These are phyloP conservation scores for Botrytis porri DNA, from an alignment of 2,329 filamentous ascomycete species.

Conservation along the genomic window DNA sequence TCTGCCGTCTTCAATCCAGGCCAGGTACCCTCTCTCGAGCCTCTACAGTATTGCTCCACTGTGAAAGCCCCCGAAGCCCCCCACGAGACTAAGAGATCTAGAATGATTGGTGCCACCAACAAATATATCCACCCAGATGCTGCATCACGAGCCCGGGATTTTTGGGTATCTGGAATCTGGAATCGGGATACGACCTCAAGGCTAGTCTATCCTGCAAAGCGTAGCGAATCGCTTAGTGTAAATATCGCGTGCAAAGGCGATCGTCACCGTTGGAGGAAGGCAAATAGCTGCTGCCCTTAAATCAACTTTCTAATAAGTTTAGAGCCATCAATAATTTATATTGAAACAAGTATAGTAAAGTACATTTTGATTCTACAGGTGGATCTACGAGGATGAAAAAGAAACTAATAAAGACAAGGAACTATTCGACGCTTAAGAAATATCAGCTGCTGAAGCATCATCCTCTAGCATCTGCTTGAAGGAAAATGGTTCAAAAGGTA, in stretches of 20 bases:
- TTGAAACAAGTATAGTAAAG: constrained; percentile 15
- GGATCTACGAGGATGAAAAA: constrained; percentile 26
- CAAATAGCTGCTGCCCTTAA: neutral
- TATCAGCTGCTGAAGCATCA: constrained; percentile 62
- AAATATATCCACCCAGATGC: neutral
- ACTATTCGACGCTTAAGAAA: constrained; percentile 30
- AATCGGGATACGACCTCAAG: neutral
- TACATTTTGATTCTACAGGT: constrained; percentile 33
- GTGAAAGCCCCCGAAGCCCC: neutral
- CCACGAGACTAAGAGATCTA: neutral
- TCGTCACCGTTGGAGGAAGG: neutral
- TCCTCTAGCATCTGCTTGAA: constrained; percentile 84
- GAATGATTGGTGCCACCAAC: constrained; percentile 15
- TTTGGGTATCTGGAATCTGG: neutral
- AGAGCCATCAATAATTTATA: neutral
- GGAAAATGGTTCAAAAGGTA: constrained; percentile 84
- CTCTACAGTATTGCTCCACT: neutral
- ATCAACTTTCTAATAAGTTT: neutral
- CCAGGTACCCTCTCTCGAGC: neutral
- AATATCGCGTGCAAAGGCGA: neutral
- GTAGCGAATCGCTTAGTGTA: neutral
- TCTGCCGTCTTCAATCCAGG: neutral
- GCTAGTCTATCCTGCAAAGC: neutral
- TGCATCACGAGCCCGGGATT: neutral
- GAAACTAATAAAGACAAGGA: constrained; percentile 20